Conservation (phyloP, 306 rosid genomes). For the Ziziphus jujuba region DNA sequence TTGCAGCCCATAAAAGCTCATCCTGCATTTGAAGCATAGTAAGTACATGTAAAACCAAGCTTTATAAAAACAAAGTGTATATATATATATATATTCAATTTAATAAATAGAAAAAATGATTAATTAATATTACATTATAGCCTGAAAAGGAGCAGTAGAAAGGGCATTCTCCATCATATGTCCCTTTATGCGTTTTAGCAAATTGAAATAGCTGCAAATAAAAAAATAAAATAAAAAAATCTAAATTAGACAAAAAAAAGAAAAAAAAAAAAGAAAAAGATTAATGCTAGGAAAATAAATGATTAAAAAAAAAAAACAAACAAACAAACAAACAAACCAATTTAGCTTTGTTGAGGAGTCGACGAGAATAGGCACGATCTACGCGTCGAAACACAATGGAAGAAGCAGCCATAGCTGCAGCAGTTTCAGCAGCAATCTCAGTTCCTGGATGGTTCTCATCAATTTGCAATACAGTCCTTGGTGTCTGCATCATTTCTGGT, state of each 20-base stretch:
- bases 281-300: too few species aligned
- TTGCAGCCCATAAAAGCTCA: conserved; percentile 89
- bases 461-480: conserved; percentile 60
- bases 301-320: neutral
- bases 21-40: too few species aligned
- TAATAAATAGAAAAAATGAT: neutral
- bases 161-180: conserved; percentile 92
- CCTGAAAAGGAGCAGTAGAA: conserved; percentile 96
- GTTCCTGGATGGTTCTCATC: conserved; percentile 52
- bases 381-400: conserved; percentile 54
- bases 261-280: too few species aligned
- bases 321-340: conserved; percentile 25
- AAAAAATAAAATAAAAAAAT: neutral
- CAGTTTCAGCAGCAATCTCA: conserved; percentile 89
- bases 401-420: conserved; percentile 89
- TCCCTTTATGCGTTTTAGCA: conserved; percentile 71
- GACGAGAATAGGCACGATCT: conserved; percentile 55
- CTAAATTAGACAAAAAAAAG: too few species aligned
- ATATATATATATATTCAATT: neutral
- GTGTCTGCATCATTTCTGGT: conserved; percentile 79
- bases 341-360: conserved; percentile 91
- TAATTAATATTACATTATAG: conserved; percentile 49
- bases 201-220: conserved; percentile 53
- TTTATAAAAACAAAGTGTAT: neutral
- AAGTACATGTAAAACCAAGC: too few species aligned